A percentile compares a stretch with the other conserved stretches of the same genome.
These are phyloP conservation scores for Neurospora sp. DNA, from an alignment of 2,329 filamentous ascomycete genomes.

Conservation along the genomic window DNA sequence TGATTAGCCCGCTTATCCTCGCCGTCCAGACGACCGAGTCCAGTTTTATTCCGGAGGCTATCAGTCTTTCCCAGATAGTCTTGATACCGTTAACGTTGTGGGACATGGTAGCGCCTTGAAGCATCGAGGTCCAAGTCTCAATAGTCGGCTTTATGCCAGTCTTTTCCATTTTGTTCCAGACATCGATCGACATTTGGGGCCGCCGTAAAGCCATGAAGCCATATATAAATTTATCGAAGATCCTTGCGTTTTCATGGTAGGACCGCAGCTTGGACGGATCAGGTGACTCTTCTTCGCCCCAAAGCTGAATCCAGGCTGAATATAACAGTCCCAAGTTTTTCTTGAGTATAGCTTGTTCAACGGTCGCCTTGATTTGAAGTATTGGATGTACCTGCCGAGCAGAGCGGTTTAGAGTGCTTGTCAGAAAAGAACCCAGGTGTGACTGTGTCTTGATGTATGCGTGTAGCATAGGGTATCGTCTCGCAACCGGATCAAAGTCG, in stretches of 20 bases:
- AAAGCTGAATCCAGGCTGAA: constrained; percentile 21
- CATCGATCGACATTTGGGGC: constrained; percentile 21
- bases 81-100: constrained; percentile 51
- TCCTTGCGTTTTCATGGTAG: constrained; percentile 1
- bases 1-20: constrained; percentile 56
- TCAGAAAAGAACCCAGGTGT: not conserved
- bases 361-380: not conserved
- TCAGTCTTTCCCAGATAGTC: constrained; percentile 57
- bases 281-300: constrained; percentile 15
- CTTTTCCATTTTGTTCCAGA: constrained; percentile 32
- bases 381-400: not conserved
- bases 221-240: constrained; percentile 28
- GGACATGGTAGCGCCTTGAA: constrained; percentile 56
- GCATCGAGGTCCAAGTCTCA: constrained; percentile 62
- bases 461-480: constrained; percentile 7
- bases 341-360: constrained; percentile 20
- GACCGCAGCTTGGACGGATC: constrained; percentile 5
- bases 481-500: not conserved
- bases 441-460: constrained; percentile 11
- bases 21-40: constrained; percentile 61
- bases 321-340: constrained; percentile 17
- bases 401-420: not conserved
- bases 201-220: constrained; percentile 22
- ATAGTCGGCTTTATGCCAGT: constrained; percentile 48
- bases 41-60: constrained; percentile 44